Percentiles rank a stretch among this genome's conserved stretches.
Evolutionary conservation across 345 rosid species (phyloP).

Genomic region (Trapa incisa): DNA sequence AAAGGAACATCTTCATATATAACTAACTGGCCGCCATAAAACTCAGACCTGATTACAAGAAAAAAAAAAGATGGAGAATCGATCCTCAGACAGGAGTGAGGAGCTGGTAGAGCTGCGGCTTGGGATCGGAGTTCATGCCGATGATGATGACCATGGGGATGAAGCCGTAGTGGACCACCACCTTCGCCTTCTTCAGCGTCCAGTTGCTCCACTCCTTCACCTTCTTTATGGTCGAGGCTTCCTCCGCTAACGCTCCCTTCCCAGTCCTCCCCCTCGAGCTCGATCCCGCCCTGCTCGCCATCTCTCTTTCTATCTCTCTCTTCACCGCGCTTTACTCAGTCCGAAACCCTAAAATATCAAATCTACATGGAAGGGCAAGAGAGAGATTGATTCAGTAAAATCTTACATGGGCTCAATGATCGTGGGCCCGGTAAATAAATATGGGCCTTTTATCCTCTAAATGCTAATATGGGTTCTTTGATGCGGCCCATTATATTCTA

Average conservation of each 20-base stretch:
- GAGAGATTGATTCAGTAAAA: no score
- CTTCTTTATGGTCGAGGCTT: constrained; percentile 31
- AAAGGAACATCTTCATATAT: no score
- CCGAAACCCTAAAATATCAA: background rate
- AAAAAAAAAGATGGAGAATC: background rate
- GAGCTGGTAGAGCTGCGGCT: constrained; percentile 82
- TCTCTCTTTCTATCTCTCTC: background rate
- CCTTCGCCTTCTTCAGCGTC: constrained; percentile 80
- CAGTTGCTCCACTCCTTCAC: constrained; percentile 91
- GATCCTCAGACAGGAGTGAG: constrained; percentile 59
- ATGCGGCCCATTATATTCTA: no score
- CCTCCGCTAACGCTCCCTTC: constrained; percentile 33
- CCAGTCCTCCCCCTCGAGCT: constrained; percentile 33
- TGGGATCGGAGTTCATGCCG: constrained; percentile 94
- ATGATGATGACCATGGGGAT: constrained; percentile 74
- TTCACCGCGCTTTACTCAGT: background rate
- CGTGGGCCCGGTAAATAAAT: no score
- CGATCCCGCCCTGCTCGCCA: background rate
- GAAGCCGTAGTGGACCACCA: constrained; percentile 80
- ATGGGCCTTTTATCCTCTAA: no score
- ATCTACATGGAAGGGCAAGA: background rate
- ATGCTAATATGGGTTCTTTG: no score
- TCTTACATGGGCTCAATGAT: no score
- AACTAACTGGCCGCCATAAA: background rate
- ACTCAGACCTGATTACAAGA: background rate